phyloP scores from a whole-genome alignment of 208 protist genomes.

The Herpetomonas samuelpessoai region DNA sequence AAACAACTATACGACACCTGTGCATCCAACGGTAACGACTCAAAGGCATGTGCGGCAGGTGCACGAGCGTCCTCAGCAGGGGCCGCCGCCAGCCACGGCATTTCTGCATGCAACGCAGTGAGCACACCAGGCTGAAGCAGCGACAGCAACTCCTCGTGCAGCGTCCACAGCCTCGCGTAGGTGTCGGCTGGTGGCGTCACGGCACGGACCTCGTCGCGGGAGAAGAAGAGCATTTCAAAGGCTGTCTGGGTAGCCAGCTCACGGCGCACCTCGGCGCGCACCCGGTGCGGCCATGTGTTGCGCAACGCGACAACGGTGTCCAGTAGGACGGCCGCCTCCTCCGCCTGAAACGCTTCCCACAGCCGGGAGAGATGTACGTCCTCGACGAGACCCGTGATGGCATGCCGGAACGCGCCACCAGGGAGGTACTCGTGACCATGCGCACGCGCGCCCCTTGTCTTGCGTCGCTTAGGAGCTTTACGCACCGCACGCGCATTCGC shows the following conservation, averaged over 20 bases:
- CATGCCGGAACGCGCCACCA: constrained; percentile 16
- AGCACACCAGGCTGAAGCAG: constrained; percentile 1
- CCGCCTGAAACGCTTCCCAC: constrained; percentile 55
- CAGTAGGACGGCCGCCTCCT: constrained; percentile 30
- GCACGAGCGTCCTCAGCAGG: background rate
- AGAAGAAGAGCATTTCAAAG: constrained; percentile 76
- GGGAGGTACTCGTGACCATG: constrained; percentile 7
- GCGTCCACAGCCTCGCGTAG: constrained; percentile 41
- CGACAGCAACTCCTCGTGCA: constrained; percentile 34
- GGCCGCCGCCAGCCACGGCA: background rate
- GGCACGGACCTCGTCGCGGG: constrained; percentile 75
- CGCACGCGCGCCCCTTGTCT: background rate
- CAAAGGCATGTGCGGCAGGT: constrained; percentile 9
- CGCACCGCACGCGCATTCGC: background rate
- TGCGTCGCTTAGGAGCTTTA: background rate
- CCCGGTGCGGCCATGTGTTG: constrained; percentile 8
- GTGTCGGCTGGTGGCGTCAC: constrained; percentile 62
- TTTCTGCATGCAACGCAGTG: background rate
- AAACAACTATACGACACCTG: constrained; percentile 50
- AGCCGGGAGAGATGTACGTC: constrained; percentile 66
- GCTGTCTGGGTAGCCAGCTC: constrained; percentile 56
- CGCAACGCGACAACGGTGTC: constrained; percentile 32
- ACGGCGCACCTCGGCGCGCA: constrained; percentile 27
- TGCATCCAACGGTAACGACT: constrained; percentile 13
- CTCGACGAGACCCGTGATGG: constrained; percentile 42